Evolutionary conservation across 2,329 filamentous ascomycete species (phyloP).

Genomic region (Talaromyces sp.): DNA sequence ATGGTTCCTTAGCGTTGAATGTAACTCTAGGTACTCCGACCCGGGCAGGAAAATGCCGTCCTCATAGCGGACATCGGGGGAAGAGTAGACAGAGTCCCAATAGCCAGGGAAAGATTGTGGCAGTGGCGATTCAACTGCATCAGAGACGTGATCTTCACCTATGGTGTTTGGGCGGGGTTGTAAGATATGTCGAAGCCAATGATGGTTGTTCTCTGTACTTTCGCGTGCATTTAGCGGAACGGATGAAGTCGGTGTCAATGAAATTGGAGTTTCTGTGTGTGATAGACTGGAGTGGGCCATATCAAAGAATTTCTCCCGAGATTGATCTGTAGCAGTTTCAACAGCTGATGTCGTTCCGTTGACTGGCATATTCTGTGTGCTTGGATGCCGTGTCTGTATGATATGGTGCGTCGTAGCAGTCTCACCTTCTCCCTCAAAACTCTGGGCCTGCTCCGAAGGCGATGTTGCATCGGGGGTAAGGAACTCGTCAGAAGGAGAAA

Average conservation of each 20-base stretch:
- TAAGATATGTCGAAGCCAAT: conserved; percentile 1
- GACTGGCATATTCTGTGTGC: background rate
- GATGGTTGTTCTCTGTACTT: background rate
- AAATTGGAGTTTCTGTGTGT: background rate
- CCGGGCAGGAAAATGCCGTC: conserved; percentile 2
- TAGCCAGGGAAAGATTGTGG: background rate
- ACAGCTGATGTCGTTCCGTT: background rate
- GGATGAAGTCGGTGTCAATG: background rate
- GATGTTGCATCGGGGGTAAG: background rate
- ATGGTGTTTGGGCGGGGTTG: background rate
- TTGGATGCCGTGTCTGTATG: background rate
- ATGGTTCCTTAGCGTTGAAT: conserved; percentile 3
- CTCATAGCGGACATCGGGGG: background rate
- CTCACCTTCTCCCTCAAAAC: background rate
- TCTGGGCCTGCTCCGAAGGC: background rate
- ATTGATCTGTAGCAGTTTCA: background rate
- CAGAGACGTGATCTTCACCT: background rate
- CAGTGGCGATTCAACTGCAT: conserved; percentile 1
- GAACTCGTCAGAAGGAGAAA: background rate
- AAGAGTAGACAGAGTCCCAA: background rate
- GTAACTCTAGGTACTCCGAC: conserved; percentile 2
- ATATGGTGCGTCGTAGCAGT: background rate
- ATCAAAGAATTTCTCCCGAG: background rate
- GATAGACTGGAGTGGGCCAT: background rate
- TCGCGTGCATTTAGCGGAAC: background rate